Percentiles rank a stretch among this genome's conserved stretches.
Evolutionary conservation across 2,329 filamentous ascomycete genomes (phyloP).

Genomic region (Xylaria sp.): DNA sequence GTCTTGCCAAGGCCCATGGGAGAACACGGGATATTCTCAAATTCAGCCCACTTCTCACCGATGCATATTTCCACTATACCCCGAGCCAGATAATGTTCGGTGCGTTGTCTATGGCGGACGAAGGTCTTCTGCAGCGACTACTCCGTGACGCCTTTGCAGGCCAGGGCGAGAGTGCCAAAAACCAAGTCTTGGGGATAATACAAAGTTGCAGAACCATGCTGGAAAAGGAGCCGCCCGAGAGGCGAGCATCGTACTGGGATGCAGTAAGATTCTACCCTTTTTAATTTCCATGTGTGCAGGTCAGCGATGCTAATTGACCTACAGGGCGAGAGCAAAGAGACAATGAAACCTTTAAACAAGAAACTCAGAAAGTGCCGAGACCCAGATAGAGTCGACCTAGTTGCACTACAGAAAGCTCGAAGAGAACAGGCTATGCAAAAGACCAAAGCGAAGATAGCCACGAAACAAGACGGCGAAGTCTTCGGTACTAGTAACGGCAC

Average conservation of each 20-base stretch:
- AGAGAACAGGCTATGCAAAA: slow-evolving; percentile 56
- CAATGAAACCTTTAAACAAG: slow-evolving; percentile 65
- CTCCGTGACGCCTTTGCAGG: slow-evolving; percentile 49
- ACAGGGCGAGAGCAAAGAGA: slow-evolving; percentile 50
- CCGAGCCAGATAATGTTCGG: slow-evolving; percentile 93
- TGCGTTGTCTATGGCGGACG: slow-evolving; percentile 76
- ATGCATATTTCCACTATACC: slow-evolving; percentile 96
- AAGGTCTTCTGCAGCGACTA: slow-evolving; percentile 60
- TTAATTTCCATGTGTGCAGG: too few relatives aligned
- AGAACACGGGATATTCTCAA: slow-evolving; percentile 76
- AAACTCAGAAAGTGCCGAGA: slow-evolving; percentile 78
- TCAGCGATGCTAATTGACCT: slow-evolving; percentile 39
- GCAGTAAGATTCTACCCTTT: slow-evolving; percentile 47
- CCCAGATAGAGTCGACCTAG: slow-evolving; percentile 74
- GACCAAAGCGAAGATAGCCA: slow-evolving; percentile 44
- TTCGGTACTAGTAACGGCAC: slow-evolving; percentile 52
- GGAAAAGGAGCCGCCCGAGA: slow-evolving; percentile 61
- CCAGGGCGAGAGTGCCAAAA: slow-evolving; percentile 37
- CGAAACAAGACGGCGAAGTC: slow-evolving; percentile 53
- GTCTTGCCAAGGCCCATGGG: slow-evolving; percentile 69
- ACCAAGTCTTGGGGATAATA: slow-evolving; percentile 58
- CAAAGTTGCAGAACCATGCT: slow-evolving; percentile 60
- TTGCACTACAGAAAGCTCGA: slow-evolving; percentile 69
- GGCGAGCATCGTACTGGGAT: slow-evolving; percentile 60
- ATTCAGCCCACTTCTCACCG: slow-evolving; percentile 82